Percentiles rank a stretch among this genome's conserved stretches.
phyloP scores from a whole-genome alignment of 345 rosid genomes.

The Brassica carinata region DNA sequence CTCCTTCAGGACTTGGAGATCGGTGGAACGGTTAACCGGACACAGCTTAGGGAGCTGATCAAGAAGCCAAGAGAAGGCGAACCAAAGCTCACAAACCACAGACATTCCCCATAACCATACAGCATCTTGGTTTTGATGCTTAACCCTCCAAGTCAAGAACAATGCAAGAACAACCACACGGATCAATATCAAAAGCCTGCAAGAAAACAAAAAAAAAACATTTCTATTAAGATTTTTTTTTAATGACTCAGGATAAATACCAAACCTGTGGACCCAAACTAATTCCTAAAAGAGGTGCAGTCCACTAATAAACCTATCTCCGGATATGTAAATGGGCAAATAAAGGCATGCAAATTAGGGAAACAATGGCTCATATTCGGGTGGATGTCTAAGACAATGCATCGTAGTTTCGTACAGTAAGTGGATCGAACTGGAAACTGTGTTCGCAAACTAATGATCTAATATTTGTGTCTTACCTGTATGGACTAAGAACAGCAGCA shows the following conservation, averaged over 20 bases:
- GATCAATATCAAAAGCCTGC: constrained; percentile 80
- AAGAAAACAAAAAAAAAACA: constrained; percentile 8
- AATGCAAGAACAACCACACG: constrained; percentile 73
- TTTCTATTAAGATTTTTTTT: background rate
- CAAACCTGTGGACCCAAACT: no score
- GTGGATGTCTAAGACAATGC: no score
- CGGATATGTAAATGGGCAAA: no score
- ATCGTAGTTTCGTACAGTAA: no score
- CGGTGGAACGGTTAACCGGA: constrained; percentile 85
- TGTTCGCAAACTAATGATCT: no score
- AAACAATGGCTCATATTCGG: no score
- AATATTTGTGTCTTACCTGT: constrained; percentile 49
- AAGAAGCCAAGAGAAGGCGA: constrained; percentile 97
- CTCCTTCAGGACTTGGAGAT: constrained; percentile 87
- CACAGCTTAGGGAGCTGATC: constrained; percentile 96
- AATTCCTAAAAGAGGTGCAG: no score
- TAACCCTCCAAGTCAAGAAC: constrained; percentile 81
- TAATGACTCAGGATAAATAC: no score
- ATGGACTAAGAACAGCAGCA: constrained; percentile 93
- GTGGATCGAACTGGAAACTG: no score
- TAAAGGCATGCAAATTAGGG: no score
- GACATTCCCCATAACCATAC: constrained; percentile 99
- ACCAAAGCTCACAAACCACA: constrained; percentile 95
- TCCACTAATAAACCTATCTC: no score
- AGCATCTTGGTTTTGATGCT: constrained; percentile 68